Evolutionary conservation across 306 rosid species (phyloP).

Genomic region (Prunus mira): DNA sequence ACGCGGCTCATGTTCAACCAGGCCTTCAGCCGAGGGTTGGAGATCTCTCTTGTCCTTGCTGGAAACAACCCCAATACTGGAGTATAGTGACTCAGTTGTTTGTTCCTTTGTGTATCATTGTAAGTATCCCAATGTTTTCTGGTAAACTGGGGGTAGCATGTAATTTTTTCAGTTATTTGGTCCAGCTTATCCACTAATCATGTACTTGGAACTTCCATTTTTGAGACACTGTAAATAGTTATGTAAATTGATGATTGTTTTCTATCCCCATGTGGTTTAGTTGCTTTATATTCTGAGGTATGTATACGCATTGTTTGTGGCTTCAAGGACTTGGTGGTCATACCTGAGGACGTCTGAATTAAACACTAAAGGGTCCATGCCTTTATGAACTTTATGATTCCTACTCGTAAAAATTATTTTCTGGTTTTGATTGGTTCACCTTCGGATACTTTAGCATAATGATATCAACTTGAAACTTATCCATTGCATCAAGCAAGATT

Average conservation of each 20-base stretch:
- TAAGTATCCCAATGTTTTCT: background rate
- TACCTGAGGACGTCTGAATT: too few relatives aligned
- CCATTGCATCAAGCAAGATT: too few relatives aligned
- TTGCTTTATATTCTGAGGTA: background rate
- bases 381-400: too few relatives aligned
- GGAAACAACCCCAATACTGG: slow-evolving; percentile 83
- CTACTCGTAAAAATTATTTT: too few relatives aligned
- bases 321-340: background rate
- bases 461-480: too few relatives aligned
- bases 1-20: slow-evolving; percentile 95
- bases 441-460: too few relatives aligned
- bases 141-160: background rate
- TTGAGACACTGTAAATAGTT: background rate
- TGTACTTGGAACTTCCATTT: background rate
- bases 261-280: background rate
- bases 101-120: background rate
- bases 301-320: background rate
- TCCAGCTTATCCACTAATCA: background rate
- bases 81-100: slow-evolving; percentile 27
- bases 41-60: slow-evolving; percentile 85
- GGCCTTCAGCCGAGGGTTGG: slow-evolving; percentile 93
- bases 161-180: background rate
- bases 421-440: too few relatives aligned
- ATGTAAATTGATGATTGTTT: background rate
- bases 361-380: too few relatives aligned